Evolutionary conservation across 2,329 filamentous ascomycete genomes (phyloP).

Genomic region (Beauveria bassiana): DNA sequence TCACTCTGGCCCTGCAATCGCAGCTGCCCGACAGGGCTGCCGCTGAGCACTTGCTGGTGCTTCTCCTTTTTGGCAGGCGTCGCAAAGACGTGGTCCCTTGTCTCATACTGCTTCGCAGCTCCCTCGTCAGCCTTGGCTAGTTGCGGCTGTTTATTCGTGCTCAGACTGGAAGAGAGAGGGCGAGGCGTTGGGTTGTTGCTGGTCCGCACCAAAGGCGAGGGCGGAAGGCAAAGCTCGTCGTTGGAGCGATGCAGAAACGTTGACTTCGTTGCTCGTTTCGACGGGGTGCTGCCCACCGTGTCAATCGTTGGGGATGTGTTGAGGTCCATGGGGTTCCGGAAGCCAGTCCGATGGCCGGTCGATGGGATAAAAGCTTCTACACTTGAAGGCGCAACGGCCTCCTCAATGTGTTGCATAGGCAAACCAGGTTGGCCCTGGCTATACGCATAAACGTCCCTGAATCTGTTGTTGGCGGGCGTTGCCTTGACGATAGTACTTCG

Average conservation of each 20-base stretch:
- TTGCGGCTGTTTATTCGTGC: neutral
- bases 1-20: conserved; percentile 8
- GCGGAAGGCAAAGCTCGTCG: conserved; percentile 23
- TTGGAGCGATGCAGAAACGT: conserved; percentile 23
- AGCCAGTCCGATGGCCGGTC: conserved; percentile 28
- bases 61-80: conserved; percentile 32
- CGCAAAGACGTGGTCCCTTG: conserved; percentile 20
- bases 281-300: conserved; percentile 10
- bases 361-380: conserved; percentile 33
- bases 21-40: conserved; percentile 13
- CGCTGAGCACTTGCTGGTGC: conserved; percentile 12
- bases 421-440: conserved; percentile 17
- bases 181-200: conserved; percentile 14
- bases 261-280: conserved; percentile 12
- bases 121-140: conserved; percentile 12
- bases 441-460: conserved; percentile 40
- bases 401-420: conserved; percentile 19
- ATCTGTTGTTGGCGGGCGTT: conserved; percentile 48
- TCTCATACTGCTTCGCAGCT: neutral
- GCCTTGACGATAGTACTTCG: conserved; percentile 46
- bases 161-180: conserved; percentile 13
- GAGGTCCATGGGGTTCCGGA: conserved; percentile 23
- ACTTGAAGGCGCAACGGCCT: conserved; percentile 30
- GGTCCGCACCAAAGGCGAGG: conserved; percentile 28
- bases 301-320: conserved; percentile 21